Conservation (phyloP, 495 filamentous ascomycete species). For the Achaetomiella virescens region DNA sequence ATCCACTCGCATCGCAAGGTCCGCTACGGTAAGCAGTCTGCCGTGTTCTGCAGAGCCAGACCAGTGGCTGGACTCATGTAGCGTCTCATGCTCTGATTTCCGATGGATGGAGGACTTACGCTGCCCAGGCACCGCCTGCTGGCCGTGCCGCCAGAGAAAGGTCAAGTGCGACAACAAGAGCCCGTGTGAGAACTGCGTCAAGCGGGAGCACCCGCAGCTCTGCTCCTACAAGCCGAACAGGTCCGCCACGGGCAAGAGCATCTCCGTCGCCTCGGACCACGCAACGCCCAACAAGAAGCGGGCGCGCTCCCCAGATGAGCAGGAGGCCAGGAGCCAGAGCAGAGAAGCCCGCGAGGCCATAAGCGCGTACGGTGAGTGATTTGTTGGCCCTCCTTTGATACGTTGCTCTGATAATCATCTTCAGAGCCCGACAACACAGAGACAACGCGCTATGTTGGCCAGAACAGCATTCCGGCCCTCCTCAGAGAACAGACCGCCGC, state of each 20-base stretch:
- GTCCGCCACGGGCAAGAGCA: constrained; percentile 45
- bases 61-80: no score
- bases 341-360: constrained; percentile 39
- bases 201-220: constrained; percentile 63
- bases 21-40: constrained; percentile 47
- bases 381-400: not conserved
- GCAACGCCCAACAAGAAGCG: constrained; percentile 36
- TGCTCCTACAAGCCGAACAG: constrained; percentile 68
- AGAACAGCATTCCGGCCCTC: constrained; percentile 59
- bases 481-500: constrained; percentile 55
- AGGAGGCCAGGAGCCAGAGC: constrained; percentile 30
- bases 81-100: not conserved
- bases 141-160: constrained; percentile 66
- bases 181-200: constrained; percentile 67
- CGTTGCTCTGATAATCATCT: not conserved
- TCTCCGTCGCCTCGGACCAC: constrained; percentile 27
- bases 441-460: constrained; percentile 58
- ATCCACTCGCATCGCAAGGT: constrained; percentile 56
- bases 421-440: constrained; percentile 58
- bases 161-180: constrained; percentile 70
- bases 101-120: not conserved
- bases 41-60: no score
- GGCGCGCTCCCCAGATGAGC: constrained; percentile 41
- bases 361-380: constrained; percentile 28
- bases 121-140: constrained; percentile 54